A percentile compares a stretch with the other conserved stretches of the same genome.
These are phyloP conservation scores for Trypanosomatidae sp. DNA, from an alignment of 208 protist genomes.

Conservation along the genomic window DNA sequence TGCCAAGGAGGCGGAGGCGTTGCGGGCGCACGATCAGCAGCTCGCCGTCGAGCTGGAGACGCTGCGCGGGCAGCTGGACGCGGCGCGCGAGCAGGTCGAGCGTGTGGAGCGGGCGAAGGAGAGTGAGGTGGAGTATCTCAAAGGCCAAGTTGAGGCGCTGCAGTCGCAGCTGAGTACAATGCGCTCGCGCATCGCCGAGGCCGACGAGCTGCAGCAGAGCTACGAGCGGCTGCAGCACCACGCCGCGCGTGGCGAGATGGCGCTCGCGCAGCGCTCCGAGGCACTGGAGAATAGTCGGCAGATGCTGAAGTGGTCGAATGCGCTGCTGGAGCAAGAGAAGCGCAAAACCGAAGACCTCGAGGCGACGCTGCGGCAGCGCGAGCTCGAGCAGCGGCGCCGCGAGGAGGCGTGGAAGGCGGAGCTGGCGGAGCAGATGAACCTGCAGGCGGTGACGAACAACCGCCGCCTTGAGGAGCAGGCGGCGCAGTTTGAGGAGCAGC, in stretches of 20 bases:
- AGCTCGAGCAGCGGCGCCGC: constrained; percentile 62
- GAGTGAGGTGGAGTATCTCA: constrained; percentile 63
- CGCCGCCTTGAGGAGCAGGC: constrained; percentile 66
- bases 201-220: constrained; percentile 65
- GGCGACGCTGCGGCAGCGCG: constrained; percentile 42
- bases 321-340: constrained; percentile 76
- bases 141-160: constrained; percentile 34
- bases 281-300: constrained; percentile 75
- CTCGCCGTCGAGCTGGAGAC: constrained; percentile 74
- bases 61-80: constrained; percentile 37
- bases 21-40: constrained; percentile 71
- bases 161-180: constrained; percentile 44
- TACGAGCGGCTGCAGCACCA: constrained; percentile 76
- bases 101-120: constrained; percentile 52
- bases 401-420: constrained; percentile 59
- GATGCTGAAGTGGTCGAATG: constrained; percentile 82
- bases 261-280: constrained; percentile 57
- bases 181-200: constrained; percentile 46
- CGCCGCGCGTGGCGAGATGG: constrained; percentile 46
- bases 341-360: constrained; percentile 72
- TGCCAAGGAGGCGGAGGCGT: constrained; percentile 38
- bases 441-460: constrained; percentile 66
- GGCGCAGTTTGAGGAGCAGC: constrained; percentile 62
- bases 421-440: constrained; percentile 68
- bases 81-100: constrained; percentile 35